A percentile compares a stretch with the other conserved stretches of the same genome.
Conservation (phyloP, 2,329 filamentous ascomycete species). For the Beauveria rudraprayagi region DNA sequence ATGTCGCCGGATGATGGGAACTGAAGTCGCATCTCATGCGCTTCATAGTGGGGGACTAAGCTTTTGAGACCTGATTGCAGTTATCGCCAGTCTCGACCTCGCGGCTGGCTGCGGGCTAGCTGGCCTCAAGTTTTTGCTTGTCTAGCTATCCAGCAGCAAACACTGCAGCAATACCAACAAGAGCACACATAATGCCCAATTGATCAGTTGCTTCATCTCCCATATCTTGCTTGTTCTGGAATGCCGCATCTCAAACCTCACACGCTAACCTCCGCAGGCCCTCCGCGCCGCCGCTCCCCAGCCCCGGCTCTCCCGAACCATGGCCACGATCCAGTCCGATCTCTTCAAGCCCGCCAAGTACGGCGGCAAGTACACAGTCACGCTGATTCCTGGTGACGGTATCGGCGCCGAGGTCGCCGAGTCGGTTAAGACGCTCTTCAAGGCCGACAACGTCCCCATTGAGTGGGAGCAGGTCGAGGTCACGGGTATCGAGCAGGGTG, state of each 20-base stretch:
- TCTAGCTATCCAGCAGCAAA: background rate
- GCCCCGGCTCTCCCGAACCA: conserved; percentile 42
- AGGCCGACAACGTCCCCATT: conserved; percentile 96
- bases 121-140: background rate
- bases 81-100: background rate
- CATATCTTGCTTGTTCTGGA: background rate
- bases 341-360: conserved; percentile 99
- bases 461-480: conserved; percentile 99
- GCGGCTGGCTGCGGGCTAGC: background rate
- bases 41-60: background rate
- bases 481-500: conserved; percentile 76
- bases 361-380: conserved; percentile 98
- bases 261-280: conserved; percentile 30
- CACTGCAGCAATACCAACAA: background rate
- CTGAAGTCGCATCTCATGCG: background rate
- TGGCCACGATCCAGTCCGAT: conserved; percentile 83
- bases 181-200: background rate
- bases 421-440: conserved; percentile 98
- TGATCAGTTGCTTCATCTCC: background rate
- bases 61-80: background rate
- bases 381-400: conserved; percentile 96
- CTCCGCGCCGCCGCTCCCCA: conserved; percentile 43
- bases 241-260: background rate
- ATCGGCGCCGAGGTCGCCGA: conserved; percentile 97
- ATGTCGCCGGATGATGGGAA: background rate